Evolutionary conservation across 495 filamentous ascomycete species (phyloP).

Genomic region (Neurospora intermedia): DNA sequence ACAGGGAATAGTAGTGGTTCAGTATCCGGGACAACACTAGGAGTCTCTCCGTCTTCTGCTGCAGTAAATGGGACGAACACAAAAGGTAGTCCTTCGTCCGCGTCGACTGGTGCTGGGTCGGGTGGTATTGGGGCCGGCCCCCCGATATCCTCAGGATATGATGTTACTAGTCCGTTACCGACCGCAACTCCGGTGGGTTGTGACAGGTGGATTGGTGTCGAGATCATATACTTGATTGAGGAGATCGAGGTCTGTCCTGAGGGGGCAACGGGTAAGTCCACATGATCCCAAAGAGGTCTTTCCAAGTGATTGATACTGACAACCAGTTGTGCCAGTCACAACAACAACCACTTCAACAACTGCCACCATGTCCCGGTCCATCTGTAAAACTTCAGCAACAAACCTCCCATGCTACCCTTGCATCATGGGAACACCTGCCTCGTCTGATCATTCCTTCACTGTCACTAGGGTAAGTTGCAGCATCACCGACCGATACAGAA

Average conservation of each 20-base stretch:
- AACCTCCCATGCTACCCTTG: slow-evolving; percentile 31
- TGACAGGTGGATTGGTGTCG: slow-evolving; percentile 26
- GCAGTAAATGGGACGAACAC: background rate
- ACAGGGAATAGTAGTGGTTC: background rate
- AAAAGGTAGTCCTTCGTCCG: background rate
- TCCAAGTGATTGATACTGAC: background rate
- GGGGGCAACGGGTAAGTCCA: slow-evolving; percentile 13
- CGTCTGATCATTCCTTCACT: slow-evolving; percentile 18
- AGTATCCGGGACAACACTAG: background rate
- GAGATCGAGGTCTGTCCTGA: slow-evolving; percentile 23
- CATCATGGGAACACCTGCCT: slow-evolving; percentile 11
- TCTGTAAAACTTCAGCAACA: slow-evolving; percentile 25
- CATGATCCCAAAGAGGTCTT: background rate
- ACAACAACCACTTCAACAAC: slow-evolving; percentile 13
- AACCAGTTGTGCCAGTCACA: slow-evolving; percentile 9
- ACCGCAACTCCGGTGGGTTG: slow-evolving; percentile 9
- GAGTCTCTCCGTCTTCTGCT: background rate
- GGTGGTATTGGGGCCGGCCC: background rate
- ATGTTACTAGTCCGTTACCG: background rate
- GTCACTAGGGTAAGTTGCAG: slow-evolving; percentile 20
- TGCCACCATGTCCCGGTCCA: slow-evolving; percentile 25
- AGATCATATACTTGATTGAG: slow-evolving; percentile 26
- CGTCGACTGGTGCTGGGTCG: background rate
- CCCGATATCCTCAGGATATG: background rate
- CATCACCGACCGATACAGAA: background rate